phyloP scores from a whole-genome alignment of 78 protist genomes.

The Anaeramoeba flamelloides region DNA sequence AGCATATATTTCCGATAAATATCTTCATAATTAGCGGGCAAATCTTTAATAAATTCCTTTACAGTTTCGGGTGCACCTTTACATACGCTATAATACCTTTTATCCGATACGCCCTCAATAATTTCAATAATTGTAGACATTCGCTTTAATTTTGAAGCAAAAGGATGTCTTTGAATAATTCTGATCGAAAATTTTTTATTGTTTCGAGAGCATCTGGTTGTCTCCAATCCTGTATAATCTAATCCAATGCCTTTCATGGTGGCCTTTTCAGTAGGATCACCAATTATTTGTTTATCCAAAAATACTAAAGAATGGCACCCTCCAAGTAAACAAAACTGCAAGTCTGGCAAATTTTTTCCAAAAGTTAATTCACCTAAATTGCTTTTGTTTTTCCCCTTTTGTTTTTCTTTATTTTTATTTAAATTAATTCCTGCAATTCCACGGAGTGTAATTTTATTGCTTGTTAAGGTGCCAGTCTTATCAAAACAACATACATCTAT shows the following conservation, averaged over 20 bases:
- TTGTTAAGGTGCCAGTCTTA: constrained; percentile 80
- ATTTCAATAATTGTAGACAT: constrained; percentile 53
- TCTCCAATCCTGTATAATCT: not conserved
- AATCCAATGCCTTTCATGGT: not conserved
- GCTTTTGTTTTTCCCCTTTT: not conserved
- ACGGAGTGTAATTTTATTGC: not conserved
- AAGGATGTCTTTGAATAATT: constrained; percentile 52
- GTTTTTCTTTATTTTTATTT: not conserved
- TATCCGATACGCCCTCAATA: not conserved
- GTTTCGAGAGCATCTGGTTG: not conserved
- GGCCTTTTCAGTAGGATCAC: not conserved
- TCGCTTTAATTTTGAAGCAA: constrained; percentile 60
- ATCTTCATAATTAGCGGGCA: not conserved
- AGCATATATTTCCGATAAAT: not conserved
- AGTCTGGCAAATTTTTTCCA: not conserved
- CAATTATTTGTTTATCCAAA: not conserved
- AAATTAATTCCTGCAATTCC: not conserved
- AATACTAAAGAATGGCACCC: not conserved
- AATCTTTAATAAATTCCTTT: not conserved
- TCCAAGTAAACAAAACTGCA: too few relatives aligned
- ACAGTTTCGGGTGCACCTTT: not conserved
- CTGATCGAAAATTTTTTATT: not conserved
- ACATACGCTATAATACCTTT: not conserved
- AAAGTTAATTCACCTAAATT: not conserved
- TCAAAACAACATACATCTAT: constrained; percentile 90